Base-by-base conservation (phyloP, 2,329 filamentous ascomycete genomes). In the Ophiostoma perfectum region DNA sequence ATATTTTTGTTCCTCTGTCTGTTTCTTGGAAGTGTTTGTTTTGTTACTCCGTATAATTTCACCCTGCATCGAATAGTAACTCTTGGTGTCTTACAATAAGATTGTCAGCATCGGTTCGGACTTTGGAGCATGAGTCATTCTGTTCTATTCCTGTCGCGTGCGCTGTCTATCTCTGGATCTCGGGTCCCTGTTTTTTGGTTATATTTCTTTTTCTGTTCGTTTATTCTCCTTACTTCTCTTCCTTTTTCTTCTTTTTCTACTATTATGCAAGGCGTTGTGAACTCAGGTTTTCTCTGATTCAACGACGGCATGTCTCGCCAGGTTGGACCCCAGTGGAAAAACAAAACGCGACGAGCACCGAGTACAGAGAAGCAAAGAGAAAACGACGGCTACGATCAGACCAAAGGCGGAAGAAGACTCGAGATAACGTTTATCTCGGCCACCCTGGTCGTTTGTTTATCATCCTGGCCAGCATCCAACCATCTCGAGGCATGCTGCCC, bases 281-380 rank as follows among this genome's bases (percentile, higher is more conserved):
- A 55, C 49, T 55, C 49, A 27, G 16, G 47, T 55, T 55, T 27
- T 55, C 49, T 55, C 9, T 55, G 49, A 55, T 55, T 55, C 18
- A 27, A 27, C 27, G 49, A 55, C 49, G 49, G 27, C 49, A 55
- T 55, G 18, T 27, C 49, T 55, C 7, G 49, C n/a, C n/a, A 27
- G 49, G n/a, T 47, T 47, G 49, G 49, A 27, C 27, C 27, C 27
- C 27, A 27, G 49, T 55, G 12, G 18, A 55, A 55, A 27, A 52
- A 52, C 47, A 55, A 27, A 18, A 55, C 49, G 49, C 18, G 49
- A 27, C n/a, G 3, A 9, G 49, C 45, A 27, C 3, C 9, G 49
- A 52, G 49, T 18, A 14, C 47, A 5, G 5, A 11, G n/a, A 3
- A 27, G n/a, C 6, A 36, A 27, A 55, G 4, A 14, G 4, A 47